Evolutionary conservation across 306 rosid genomes (phyloP), one percentile per base, ranked within the genome.

Genomic region (Sphenostylis stenocarpa): DNA sequence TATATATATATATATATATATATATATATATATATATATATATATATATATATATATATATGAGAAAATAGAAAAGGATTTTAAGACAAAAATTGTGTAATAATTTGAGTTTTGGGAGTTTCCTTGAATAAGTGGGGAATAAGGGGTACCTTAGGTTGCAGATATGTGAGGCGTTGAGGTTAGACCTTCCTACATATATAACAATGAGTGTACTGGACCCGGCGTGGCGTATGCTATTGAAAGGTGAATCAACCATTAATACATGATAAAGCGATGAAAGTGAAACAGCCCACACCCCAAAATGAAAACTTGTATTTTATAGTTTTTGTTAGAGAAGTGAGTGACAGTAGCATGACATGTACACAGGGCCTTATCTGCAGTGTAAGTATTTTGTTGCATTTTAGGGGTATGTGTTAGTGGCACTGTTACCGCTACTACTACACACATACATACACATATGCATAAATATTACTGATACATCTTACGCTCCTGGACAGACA

Each of bases 401-500:
- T 41, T 63, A 52, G 63, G 82, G 47, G 23, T 3, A 34, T 11
- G 45, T 15, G 51, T 62, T 34, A 45, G 26, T 34, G 45, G 55
- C 8, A 45, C 78, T 20, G 36, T 44, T 52, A n/a, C 9, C 23
- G n/a, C 47, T 5, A 33, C 47, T 5, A 33, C 53, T 6, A 72
- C 60, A 49, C 52, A 36, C 15, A 39, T 7, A 52, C 43, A 60
- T 36, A 34, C 11, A 34, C 11, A 67, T 64, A 39, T 65, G 5
- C 52, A 65, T 65, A 21, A 11, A 34, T n/a, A 66, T 19, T 21
- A 44, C 48, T 72, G 65, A 44, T 49, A 14, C 56, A 53, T 24
- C 44, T 61, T 62, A 69, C 74, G 33, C 61, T 16, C 62, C 24
- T 29, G 81, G 70, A 62, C 78, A 55, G 66, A 72, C 78, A 76